These are phyloP conservation scores for Funneliformis geosporum DNA, from an alignment of 192 early-diverging fungal species.

Conservation along the genomic window DNA sequence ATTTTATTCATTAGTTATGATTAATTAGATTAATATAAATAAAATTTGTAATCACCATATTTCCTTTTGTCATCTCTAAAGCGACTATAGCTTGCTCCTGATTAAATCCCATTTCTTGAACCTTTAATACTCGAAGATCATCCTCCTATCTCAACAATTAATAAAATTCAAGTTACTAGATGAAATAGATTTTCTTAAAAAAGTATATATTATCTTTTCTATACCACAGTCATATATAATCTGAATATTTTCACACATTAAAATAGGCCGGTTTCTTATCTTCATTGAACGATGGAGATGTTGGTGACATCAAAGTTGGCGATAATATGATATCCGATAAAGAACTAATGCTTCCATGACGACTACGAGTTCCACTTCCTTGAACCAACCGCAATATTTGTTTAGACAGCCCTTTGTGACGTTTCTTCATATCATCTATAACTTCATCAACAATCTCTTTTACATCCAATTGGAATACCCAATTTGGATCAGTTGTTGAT, in stretches of 20 bases:
- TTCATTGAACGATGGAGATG: constrained; percentile 13
- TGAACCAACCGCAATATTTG: not conserved
- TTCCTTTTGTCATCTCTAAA: constrained; percentile 52
- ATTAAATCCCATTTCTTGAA: constrained; percentile 70
- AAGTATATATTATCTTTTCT: not conserved
- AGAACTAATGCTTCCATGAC: constrained; percentile 26
- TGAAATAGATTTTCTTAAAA: not conserved
- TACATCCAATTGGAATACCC: constrained; percentile 40
- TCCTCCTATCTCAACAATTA: constrained; percentile 23
- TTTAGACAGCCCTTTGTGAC: constrained; percentile 22
- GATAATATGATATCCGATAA: constrained; percentile 17
- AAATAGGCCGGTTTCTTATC: constrained; percentile 22
- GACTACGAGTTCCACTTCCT: not conserved
- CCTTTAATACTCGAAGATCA: constrained; percentile 37
- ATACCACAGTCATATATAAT: not conserved
- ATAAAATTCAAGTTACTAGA: not conserved
- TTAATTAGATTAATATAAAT: not conserved
- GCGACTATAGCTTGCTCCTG: constrained; percentile 63
- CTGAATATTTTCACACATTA: constrained; percentile 1
- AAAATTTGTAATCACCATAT: constrained; percentile 45
- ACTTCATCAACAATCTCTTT: constrained; percentile 55
- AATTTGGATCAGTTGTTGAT: constrained; percentile 1
- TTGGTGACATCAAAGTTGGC: constrained; percentile 9
- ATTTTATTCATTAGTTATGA: not conserved
- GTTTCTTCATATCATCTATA: constrained; percentile 39